Conservation (phyloP, 139 green algal genomes). For the Diplosphaera chodatii region DNA sequence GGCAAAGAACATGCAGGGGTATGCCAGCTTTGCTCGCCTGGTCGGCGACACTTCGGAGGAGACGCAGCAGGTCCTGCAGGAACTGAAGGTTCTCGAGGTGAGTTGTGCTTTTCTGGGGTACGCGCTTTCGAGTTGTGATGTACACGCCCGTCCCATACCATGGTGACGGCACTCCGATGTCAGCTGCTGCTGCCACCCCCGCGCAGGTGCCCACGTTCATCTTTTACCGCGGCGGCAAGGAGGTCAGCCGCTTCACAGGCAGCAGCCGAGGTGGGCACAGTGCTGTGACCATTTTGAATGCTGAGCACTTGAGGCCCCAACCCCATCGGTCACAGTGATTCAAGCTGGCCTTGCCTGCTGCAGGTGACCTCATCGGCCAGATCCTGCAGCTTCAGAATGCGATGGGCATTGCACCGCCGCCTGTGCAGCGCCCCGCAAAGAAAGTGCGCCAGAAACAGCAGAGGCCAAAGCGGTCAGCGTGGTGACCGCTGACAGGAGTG, state of each 20-base stretch:
- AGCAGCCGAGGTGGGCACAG: slow-evolving; percentile 36
- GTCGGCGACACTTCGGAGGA: slow-evolving; percentile 37
- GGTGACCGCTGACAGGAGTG: too few relatives aligned
- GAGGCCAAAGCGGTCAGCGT: background rate
- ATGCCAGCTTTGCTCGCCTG: slow-evolving; percentile 50
- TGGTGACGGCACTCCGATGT: too few relatives aligned
- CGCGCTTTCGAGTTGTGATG: too few relatives aligned
- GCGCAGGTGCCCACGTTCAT: slow-evolving; percentile 77
- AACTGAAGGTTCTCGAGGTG: slow-evolving; percentile 60
- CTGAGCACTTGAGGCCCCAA: too few relatives aligned
- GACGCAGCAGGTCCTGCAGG: slow-evolving; percentile 20
- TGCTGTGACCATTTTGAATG: too few relatives aligned
- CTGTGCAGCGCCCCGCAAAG: background rate
- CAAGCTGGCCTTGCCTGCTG: background rate
- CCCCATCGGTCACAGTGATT: too few relatives aligned
- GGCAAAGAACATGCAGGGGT: slow-evolving; percentile 57
- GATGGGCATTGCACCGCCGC: slow-evolving; percentile 32
- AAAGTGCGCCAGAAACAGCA: background rate
- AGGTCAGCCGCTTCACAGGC: slow-evolving; percentile 68
- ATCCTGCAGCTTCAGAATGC: slow-evolving; percentile 55
- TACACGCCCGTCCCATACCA: too few relatives aligned
- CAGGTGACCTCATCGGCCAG: slow-evolving; percentile 71
- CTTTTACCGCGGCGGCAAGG: slow-evolving; percentile 65
- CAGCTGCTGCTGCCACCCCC: background rate
- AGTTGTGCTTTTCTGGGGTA: background rate